Evolutionary conservation across 176 grass and related monocot genomes (phyloP).

Genomic region (Eragrostis curvula): DNA sequence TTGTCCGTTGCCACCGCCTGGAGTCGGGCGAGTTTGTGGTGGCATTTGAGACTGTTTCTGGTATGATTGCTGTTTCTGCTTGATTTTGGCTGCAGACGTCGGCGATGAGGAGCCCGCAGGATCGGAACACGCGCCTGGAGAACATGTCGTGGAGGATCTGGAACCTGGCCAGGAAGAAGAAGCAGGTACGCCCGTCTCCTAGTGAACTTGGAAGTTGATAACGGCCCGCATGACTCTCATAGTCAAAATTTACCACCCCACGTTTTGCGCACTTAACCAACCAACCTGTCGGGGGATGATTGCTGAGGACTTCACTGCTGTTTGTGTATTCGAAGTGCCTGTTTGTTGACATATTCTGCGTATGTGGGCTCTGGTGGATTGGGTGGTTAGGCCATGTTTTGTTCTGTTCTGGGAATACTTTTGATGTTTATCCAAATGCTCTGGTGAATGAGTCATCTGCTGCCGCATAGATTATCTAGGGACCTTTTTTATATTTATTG

Average conservation of each 20-base stretch:
- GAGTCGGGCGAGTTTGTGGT: neutral
- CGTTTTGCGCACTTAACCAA: neutral
- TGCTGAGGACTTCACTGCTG: neutral
- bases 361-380: neutral
- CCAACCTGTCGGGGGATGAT: neutral
- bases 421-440: conserved; percentile 3
- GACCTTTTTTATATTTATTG: neutral
- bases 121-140: conserved; percentile 74
- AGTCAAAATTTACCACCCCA: neutral
- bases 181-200: conserved; percentile 53
- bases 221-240: neutral
- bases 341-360: neutral
- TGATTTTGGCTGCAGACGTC: conserved; percentile 36
- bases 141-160: conserved; percentile 94
- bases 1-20: neutral
- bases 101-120: conserved; percentile 67
- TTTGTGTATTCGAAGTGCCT: neutral
- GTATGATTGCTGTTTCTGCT: neutral
- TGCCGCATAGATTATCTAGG: neutral
- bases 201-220: neutral
- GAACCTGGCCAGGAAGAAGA: conserved; percentile 91
- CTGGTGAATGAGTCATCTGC: neutral
- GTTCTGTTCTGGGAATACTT: conserved; percentile 21
- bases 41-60: neutral
- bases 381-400: neutral